Evolutionary conservation across 2,329 filamentous ascomycete genomes (phyloP), one percentile per base, ranked within the genome.

Genomic region (Sporothrix luriei): DNA sequence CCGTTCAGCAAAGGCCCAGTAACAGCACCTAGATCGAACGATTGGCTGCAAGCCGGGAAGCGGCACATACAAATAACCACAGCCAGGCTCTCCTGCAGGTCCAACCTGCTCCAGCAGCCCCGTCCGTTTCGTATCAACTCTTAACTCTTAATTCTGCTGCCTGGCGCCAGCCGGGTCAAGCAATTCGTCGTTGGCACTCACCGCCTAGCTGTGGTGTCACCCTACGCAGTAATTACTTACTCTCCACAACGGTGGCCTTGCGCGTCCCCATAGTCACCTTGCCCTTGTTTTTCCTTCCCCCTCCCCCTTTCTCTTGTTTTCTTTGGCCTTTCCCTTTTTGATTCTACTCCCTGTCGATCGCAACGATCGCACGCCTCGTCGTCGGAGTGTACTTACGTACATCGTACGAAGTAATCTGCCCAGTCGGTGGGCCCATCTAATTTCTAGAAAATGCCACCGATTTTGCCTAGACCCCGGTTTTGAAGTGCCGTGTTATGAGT

Each of bases 71-170:
- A 33, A 33, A 33, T 7, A 33, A 33, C 33, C 33, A 33, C 33
- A 33, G 5, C 5, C 40, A 48, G 43, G 43, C 0, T 14, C n/a
- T n/a, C n/a, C n/a, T n/a, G n/a, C 43, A 19, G 14, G 13, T 19
- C 43, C 1, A 19, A 33, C 33, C 6, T 33, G 33, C 49, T 26
- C 52, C 52, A 16, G 21, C 13, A 14, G 14, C 54, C 54, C 29
- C 14, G 6, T 43, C 11, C n/a, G 55, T 61, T 43, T 61, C 55
- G 26, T 33, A 19, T 55, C 33, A 7, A 7, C 19, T 51, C n/a
- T n/a, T n/a, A n/a, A n/a, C n/a, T n/a, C n/a, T 51, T 29, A 16
- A 61, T 43, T 61, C 11, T 61, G 55, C n/a, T 61, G 55, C 55
- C 55, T 61, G 43, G 55, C 38, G 55, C n/a, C 55, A 21, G 14